Percentiles rank a stretch among this genome's conserved stretches.
These are phyloP conservation scores for Coemansia sp. DNA, from an alignment of 192 early-diverging fungal genomes.

Conservation along the genomic window DNA sequence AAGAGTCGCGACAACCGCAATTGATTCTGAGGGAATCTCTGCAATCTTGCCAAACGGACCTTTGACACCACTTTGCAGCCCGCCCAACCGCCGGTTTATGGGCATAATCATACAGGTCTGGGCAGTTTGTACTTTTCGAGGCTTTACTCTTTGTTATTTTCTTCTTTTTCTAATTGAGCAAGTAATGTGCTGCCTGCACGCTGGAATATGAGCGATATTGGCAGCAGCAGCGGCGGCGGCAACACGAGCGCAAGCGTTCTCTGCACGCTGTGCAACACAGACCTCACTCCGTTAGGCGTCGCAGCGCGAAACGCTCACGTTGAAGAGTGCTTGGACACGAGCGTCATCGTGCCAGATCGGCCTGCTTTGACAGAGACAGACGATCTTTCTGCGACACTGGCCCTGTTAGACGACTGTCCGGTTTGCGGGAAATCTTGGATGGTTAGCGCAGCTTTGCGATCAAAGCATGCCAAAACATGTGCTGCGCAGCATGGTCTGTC, in stretches of 20 bases:
- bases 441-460: not conserved
- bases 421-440: constrained; percentile 34
- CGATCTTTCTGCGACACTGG: constrained; percentile 4
- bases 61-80: not conserved
- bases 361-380: not conserved
- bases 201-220: not conserved
- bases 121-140: not conserved
- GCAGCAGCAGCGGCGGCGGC: not conserved
- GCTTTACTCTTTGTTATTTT: not conserved
- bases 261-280: constrained; percentile 28
- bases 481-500: constrained; percentile 21
- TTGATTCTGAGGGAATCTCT: constrained; percentile 16
- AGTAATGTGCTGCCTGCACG: not conserved
- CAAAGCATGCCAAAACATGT: constrained; percentile 19
- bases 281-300: constrained; percentile 15
- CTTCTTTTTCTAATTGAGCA: not conserved
- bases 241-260: not conserved
- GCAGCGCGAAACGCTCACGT: constrained; percentile 22
- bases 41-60: not conserved
- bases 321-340: constrained; percentile 22
- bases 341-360: not conserved
- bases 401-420: constrained; percentile 21
- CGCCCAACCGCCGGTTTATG: constrained; percentile 5
- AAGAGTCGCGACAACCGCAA: constrained; percentile 25
- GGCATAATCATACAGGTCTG: not conserved